Conservation (phyloP, 257 asterid genomes). For the Apocynum venetum region DNA sequence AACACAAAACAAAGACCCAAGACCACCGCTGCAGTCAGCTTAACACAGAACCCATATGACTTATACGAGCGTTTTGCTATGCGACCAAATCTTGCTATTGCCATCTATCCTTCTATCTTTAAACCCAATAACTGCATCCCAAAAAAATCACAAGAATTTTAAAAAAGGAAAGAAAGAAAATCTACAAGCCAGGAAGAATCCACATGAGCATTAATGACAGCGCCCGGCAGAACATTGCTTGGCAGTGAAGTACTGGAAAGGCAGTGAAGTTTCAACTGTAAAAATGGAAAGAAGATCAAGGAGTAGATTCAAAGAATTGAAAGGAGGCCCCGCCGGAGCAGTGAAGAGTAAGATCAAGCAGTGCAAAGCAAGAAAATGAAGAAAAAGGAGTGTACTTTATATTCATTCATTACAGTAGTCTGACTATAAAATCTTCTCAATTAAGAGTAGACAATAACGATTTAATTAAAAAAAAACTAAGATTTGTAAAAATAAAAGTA, state of each 20-base stretch:
- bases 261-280: conserved; percentile 31
- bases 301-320: conserved; percentile 22
- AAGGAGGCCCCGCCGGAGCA: background rate
- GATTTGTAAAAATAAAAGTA: too few relatives aligned
- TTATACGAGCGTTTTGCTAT: conserved; percentile 78
- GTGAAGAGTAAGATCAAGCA: background rate
- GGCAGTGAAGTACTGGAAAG: conserved; percentile 14
- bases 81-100: conserved; percentile 74
- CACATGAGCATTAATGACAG: conserved; percentile 4
- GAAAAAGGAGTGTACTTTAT: background rate
- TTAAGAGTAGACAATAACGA: too few relatives aligned
- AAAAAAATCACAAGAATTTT: background rate
- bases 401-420: background rate
- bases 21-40: conserved; percentile 60
- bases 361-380: background rate
- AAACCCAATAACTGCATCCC: conserved; percentile 14
- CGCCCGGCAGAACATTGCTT: background rate
- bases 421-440: background rate
- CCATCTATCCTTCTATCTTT: conserved; percentile 40
- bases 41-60: conserved; percentile 67
- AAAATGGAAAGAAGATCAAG: conserved; percentile 42
- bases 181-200: conserved; percentile 6
- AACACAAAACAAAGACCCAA: conserved; percentile 81
- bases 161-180: background rate
- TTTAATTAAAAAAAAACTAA: too few relatives aligned